Conservation (phyloP, 345 rosid genomes). For the Citrus reticulata region DNA sequence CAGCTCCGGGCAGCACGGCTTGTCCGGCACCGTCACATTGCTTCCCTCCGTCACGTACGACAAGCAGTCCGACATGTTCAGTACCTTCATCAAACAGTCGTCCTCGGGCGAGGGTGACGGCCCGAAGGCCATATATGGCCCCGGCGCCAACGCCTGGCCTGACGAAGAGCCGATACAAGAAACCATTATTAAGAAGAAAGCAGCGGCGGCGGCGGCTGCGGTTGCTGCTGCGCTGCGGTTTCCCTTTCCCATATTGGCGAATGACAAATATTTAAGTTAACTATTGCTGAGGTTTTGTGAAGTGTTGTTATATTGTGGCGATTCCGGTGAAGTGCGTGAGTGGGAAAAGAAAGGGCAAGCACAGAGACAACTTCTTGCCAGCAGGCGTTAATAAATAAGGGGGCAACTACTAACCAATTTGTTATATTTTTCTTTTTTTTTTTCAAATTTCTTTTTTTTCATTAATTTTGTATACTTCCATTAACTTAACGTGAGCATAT, state of each 20-base stretch:
- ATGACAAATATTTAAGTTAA: not conserved
- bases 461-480: too few species aligned
- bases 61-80: constrained; percentile 71
- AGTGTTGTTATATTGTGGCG: not conserved
- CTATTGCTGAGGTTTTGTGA: not conserved
- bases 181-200: not conserved
- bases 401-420: not conserved
- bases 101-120: not conserved
- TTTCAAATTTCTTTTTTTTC: too few species aligned
- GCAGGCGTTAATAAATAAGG: not conserved
- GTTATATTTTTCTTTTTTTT: too few species aligned
- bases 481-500: too few species aligned
- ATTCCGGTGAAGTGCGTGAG: not conserved
- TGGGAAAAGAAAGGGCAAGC: too few species aligned
- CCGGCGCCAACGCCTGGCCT: constrained; percentile 23
- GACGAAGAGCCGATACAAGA: constrained; percentile 11
- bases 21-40: constrained; percentile 50
- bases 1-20: constrained; percentile 80
- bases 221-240: not conserved
- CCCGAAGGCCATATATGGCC: constrained; percentile 14
- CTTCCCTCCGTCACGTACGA: constrained; percentile 52
- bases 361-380: not conserved
- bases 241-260: not conserved
- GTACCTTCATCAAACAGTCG: constrained; percentile 41
- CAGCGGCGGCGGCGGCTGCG: not conserved